These are phyloP conservation scores for Datura wrightii DNA, from an alignment of 257 asterid species.

Conservation along the genomic window DNA sequence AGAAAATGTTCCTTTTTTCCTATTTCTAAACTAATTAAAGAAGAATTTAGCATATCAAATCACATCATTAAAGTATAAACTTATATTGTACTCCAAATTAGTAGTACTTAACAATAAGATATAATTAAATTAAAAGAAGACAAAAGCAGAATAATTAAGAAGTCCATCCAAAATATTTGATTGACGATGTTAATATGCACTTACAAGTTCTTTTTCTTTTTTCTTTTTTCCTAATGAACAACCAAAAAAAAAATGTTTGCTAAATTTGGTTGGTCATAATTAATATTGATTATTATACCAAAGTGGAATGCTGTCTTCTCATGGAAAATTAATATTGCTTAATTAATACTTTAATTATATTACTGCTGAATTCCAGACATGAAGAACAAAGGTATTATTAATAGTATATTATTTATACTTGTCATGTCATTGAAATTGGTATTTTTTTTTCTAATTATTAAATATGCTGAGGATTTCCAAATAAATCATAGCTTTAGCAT, in stretches of 20 bases:
- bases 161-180: conserved; percentile 35
- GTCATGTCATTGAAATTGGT: not conserved
- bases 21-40: not conserved
- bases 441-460: not conserved
- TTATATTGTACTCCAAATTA: not conserved
- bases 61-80: not conserved
- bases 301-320: conserved; percentile 31
- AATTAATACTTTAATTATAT: conserved; percentile 30
- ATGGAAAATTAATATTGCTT: not conserved
- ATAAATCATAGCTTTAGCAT: not conserved
- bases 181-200: conserved; percentile 32
- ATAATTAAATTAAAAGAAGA: not conserved
- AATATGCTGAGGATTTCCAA: not conserved
- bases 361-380: conserved; percentile 22
- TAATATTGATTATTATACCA: too few species aligned
- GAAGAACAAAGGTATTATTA: conserved; percentile 21
- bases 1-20: not conserved
- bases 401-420: not conserved
- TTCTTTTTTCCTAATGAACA: too few species aligned
- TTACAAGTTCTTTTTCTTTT: not conserved
- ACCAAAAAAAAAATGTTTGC: conserved; percentile 26
- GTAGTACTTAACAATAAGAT: not conserved
- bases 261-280: conserved; percentile 31
- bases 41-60: not conserved
- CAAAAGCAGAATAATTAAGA: not conserved